Evolutionary conservation across 2,329 filamentous ascomycete species (phyloP).

Genomic region (Didymella pinodella): DNA sequence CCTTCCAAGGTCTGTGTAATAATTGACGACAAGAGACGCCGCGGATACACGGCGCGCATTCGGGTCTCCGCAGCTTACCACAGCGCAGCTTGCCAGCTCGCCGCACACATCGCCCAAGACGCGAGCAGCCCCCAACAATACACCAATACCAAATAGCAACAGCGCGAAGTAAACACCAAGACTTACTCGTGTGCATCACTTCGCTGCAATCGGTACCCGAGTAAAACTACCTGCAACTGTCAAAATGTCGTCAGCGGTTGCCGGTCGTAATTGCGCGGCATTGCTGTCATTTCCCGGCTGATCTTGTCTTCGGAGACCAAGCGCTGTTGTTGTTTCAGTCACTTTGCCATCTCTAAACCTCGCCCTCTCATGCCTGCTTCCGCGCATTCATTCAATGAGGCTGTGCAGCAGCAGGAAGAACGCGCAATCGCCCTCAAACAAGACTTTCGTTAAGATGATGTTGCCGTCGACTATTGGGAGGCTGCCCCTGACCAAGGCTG

Average conservation of each 20-base stretch:
- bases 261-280: constrained; percentile 18
- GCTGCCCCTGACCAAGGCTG: constrained; percentile 47
- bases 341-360: not conserved
- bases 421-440: constrained; percentile 34
- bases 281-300: constrained; percentile 20
- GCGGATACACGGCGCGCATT: constrained; percentile 8
- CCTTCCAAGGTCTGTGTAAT: constrained; percentile 16
- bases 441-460: constrained; percentile 24
- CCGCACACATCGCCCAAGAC: constrained; percentile 11
- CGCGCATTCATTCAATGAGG: constrained; percentile 30
- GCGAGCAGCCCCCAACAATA: constrained; percentile 13
- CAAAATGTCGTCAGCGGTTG: constrained; percentile 8
- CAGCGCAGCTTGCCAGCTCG: constrained; percentile 7
- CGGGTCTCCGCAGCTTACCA: constrained; percentile 13
- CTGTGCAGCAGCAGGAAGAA: constrained; percentile 35
- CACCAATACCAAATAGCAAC: constrained; percentile 5
- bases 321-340: constrained; percentile 18
- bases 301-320: constrained; percentile 20
- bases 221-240: constrained; percentile 7
- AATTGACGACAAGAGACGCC: constrained; percentile 16
- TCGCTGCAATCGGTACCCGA: constrained; percentile 7
- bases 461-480: constrained; percentile 28
- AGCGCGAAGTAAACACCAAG: constrained; percentile 10
- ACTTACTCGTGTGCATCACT: constrained; percentile 10
- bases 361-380: constrained; percentile 6